Evolutionary conservation across 2,329 filamentous ascomycete species (phyloP).

Genomic region (Beauveria varroae): DNA sequence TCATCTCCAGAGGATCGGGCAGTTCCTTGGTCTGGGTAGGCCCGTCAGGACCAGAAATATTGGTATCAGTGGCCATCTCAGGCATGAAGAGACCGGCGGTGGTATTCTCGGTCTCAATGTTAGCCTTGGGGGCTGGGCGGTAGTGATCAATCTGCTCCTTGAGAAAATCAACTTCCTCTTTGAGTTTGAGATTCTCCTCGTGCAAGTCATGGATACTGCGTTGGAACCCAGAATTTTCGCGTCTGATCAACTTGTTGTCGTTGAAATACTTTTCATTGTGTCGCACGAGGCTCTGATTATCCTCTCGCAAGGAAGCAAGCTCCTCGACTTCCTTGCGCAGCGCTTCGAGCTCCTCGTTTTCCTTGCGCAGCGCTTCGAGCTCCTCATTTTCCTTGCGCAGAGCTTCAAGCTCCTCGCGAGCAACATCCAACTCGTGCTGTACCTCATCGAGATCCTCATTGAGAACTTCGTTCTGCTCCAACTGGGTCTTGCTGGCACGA

Average conservation of each 20-base stretch:
- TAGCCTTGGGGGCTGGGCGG: conserved; percentile 29
- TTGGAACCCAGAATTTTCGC: conserved; percentile 42
- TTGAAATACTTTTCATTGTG: conserved; percentile 49
- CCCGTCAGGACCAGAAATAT: conserved; percentile 21
- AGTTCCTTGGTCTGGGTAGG: conserved; percentile 25
- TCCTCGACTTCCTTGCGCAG: conserved; percentile 7
- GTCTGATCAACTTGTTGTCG: conserved; percentile 42
- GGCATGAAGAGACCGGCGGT: conserved; percentile 18
- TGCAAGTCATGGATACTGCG: conserved; percentile 38
- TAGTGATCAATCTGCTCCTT: conserved; percentile 38
- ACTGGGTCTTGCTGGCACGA: conserved; percentile 30
- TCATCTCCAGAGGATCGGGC: conserved; percentile 15
- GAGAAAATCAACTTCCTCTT: conserved; percentile 38
- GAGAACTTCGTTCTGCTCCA: conserved; percentile 25
- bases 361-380: no score
- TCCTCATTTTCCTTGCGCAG: no score
- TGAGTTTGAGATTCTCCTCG: conserved; percentile 38
- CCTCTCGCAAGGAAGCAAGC: conserved; percentile 26
- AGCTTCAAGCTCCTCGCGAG: conserved; percentile 15
- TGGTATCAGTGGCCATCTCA: conserved; percentile 20
- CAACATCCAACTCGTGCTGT: conserved; percentile 34
- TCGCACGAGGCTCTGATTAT: conserved; percentile 44
- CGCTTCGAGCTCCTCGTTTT: background rate
- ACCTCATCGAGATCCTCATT: conserved; percentile 32
- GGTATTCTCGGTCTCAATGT: conserved; percentile 29